Evolutionary conservation across 768 basidiomycete genomes (phyloP).

Genomic region (Lactarius vividus): DNA sequence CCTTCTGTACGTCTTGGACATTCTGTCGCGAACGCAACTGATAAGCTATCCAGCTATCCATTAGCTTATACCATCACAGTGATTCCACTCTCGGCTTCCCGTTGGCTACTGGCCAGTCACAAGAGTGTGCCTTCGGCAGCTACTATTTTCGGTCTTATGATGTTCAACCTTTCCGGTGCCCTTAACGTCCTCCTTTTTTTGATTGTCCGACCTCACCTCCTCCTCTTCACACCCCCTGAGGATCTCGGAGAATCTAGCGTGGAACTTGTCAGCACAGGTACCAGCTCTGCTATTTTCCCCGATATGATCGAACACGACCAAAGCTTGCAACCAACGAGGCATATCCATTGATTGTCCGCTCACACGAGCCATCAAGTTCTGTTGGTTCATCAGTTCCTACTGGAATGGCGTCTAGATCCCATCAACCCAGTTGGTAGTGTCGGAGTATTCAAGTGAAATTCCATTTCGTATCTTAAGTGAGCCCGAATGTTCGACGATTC

Average conservation of each 20-base stretch:
- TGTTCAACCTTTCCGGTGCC: conserved; percentile 41
- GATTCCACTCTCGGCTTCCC: conserved; percentile 41
- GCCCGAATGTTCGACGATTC: no score
- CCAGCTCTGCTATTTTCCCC: background rate
- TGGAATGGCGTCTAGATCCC: no score
- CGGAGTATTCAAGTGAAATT: no score
- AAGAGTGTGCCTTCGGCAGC: conserved; percentile 32
- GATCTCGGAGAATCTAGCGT: background rate
- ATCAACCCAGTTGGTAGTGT: no score
- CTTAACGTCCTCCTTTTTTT: conserved; percentile 42
- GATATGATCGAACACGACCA: background rate
- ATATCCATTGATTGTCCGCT: no score
- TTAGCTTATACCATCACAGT: conserved; percentile 38
- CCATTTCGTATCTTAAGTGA: no score
- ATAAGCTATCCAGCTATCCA: conserved; percentile 36
- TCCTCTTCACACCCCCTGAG: conserved; percentile 32
- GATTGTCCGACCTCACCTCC: conserved; percentile 36
- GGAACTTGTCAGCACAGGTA: background rate
- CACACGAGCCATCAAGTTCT: no score
- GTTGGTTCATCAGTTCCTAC: no score
- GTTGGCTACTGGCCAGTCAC: conserved; percentile 38
- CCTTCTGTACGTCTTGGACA: conserved; percentile 32
- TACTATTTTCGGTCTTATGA: conserved; percentile 34
- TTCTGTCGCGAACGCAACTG: background rate
- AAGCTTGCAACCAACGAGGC: background rate